These are phyloP conservation scores for Handroanthus guayacan DNA, from an alignment of 257 asterid species.

Conservation along the genomic window DNA sequence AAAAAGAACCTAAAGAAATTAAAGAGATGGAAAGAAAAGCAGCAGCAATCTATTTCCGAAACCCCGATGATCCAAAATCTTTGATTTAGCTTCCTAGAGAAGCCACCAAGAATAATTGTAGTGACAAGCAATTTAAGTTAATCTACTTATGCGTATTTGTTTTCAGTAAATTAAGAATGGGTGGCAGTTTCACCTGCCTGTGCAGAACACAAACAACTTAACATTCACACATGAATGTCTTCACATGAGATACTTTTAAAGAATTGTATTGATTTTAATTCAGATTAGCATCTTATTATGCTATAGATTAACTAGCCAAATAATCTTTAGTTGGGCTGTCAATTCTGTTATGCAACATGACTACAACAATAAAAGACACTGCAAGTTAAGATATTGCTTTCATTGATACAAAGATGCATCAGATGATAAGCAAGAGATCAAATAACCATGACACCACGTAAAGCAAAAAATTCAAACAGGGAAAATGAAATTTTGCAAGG, in stretches of 20 bases:
- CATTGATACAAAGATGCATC: conserved; percentile 30
- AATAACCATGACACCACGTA: background rate
- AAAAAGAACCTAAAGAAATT: background rate
- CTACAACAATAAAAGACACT: conserved; percentile 40
- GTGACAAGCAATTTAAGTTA: background rate
- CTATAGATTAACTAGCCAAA: conserved; percentile 20
- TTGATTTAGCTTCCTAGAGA: background rate
- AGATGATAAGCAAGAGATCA: conserved; percentile 23
- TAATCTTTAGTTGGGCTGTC: conserved; percentile 42
- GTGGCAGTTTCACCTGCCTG: background rate
- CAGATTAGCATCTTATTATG: conserved; percentile 30
- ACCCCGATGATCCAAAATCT: background rate
- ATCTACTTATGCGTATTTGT: too few relatives aligned
- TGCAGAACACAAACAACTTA: background rate
- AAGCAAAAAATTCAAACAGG: background rate
- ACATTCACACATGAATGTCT: conserved; percentile 9
- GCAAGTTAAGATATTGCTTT: conserved; percentile 47
- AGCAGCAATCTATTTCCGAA: background rate
- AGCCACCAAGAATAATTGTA: background rate
- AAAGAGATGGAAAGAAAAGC: background rate
- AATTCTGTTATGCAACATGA: conserved; percentile 44
- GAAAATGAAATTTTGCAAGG: conserved; percentile 10
- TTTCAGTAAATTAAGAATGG: background rate
- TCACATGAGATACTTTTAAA: conserved; percentile 27
- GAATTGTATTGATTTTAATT: conserved; percentile 10